A percentile compares a stretch with the other conserved stretches of the same genome.
These are phyloP conservation scores for Cocos nucifera DNA, from an alignment of 176 grass and related monocot species.

Conservation along the genomic window DNA sequence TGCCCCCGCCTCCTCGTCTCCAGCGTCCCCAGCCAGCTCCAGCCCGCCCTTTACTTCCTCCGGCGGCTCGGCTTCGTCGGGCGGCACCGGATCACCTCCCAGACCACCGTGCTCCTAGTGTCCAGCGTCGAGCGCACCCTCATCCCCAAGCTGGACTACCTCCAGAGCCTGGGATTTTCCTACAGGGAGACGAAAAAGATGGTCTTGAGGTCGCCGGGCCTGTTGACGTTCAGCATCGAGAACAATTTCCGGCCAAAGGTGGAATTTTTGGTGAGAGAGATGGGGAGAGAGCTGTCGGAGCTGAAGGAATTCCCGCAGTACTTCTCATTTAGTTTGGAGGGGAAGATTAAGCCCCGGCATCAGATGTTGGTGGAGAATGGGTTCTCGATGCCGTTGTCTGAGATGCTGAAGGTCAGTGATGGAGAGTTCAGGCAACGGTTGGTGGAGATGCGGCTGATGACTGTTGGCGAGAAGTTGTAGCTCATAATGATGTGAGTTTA, in stretches of 20 bases:
- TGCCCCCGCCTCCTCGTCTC: slow-evolving; percentile 21
- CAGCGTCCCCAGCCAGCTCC: slow-evolving; percentile 11
- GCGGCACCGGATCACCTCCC: slow-evolving; percentile 19
- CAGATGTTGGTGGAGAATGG: slow-evolving; percentile 8
- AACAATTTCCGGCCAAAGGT: slow-evolving; percentile 22
- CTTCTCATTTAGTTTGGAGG: slow-evolving; percentile 22
- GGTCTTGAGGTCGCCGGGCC: slow-evolving; percentile 16
- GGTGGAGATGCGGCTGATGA: slow-evolving; percentile 6
- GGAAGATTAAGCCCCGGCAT: slow-evolving; percentile 25
- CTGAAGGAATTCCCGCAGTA: slow-evolving; percentile 26
- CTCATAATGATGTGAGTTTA: slow-evolving; percentile 3
- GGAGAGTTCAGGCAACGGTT: slow-evolving; percentile 14
- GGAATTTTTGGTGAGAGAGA: slow-evolving; percentile 12
- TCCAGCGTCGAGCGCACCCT: slow-evolving; percentile 24
- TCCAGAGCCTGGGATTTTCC: slow-evolving; percentile 19
- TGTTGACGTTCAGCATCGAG: slow-evolving; percentile 25
- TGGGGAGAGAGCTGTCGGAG: slow-evolving; percentile 19
- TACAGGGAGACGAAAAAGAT: slow-evolving; percentile 3
- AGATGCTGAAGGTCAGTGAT: slow-evolving; percentile 25
- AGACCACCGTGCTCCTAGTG: slow-evolving; percentile 24
- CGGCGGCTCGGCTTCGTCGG: slow-evolving; percentile 25
- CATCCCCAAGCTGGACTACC: slow-evolving; percentile 23
- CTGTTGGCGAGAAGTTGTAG: neutral
- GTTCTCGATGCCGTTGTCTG: slow-evolving; percentile 6
- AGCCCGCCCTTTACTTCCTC: slow-evolving; percentile 17